A percentile compares a stretch with the other conserved stretches of the same genome.
Conservation (phyloP, 805 yeast genomes). For the Barnettozyma wickerhamii region DNA sequence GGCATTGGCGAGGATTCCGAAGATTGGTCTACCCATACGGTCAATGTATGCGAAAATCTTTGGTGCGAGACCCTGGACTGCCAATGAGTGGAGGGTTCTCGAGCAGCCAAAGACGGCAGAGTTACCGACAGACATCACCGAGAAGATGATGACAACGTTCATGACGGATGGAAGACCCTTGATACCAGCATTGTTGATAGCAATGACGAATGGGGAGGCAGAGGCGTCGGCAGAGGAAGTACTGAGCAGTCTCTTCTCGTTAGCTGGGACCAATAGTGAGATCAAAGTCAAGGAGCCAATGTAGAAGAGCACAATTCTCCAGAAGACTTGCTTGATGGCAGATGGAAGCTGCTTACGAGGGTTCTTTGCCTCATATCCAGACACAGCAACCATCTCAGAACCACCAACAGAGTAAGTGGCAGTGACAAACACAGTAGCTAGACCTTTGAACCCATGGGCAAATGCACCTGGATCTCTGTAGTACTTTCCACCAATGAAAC, state of each 20-base stretch:
- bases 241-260: conserved; percentile 31
- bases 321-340: conserved; percentile 52
- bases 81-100: conserved; percentile 45
- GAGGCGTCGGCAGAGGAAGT: conserved; percentile 26
- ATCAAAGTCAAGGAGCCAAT: conserved; percentile 40
- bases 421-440: conserved; percentile 49
- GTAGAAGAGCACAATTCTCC: conserved; percentile 49
- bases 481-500: conserved; percentile 40
- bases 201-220: conserved; percentile 49
- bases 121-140: conserved; percentile 44
- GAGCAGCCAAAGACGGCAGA: conserved; percentile 56
- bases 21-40: conserved; percentile 45
- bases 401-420: conserved; percentile 55
- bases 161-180: conserved; percentile 35
- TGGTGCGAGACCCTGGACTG: conserved; percentile 45
- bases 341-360: conserved; percentile 46
- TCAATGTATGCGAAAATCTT: conserved; percentile 39
- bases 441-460: conserved; percentile 50
- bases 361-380: conserved; percentile 44
- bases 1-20: conserved; percentile 38
- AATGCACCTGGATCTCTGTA: conserved; percentile 62
- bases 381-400: conserved; percentile 47
- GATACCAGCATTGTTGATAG: conserved; percentile 34
- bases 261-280: conserved; percentile 44
- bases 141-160: conserved; percentile 37